Conservation (phyloP, 345 rosid genomes). For the Citrus medica region DNA sequence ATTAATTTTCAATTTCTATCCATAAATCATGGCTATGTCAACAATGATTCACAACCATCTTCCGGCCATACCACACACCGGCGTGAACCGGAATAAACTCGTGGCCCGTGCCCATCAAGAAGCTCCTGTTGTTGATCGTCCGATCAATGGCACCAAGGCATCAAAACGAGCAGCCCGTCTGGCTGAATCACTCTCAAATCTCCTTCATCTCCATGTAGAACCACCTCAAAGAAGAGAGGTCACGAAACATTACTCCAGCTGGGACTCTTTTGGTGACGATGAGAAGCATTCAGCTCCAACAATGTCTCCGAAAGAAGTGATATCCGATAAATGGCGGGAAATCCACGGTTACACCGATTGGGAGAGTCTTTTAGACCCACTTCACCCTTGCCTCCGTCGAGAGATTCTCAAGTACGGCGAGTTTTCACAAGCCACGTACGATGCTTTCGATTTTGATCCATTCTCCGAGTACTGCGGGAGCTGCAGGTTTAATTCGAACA, state of each 20-base stretch:
- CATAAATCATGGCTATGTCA: conserved; percentile 18
- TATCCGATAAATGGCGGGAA: conserved; percentile 30
- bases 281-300: conserved; percentile 16
- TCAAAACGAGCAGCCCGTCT: conserved; percentile 9
- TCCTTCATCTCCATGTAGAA: conserved; percentile 25
- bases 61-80: neutral
- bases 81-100: neutral
- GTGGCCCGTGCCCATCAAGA: conserved; percentile 2
- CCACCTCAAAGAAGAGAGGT: neutral
- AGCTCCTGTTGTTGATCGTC: neutral
- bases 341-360: conserved; percentile 32
- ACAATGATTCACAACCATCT: conserved; percentile 13
- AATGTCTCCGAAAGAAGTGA: conserved; percentile 25
- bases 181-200: conserved; percentile 12
- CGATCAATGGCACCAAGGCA: neutral
- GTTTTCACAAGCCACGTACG: conserved; percentile 50
- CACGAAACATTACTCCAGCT: neutral
- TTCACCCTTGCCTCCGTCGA: conserved; percentile 46
- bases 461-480: conserved; percentile 63
- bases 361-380: conserved; percentile 37
- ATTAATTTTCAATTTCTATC: neutral
- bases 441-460: conserved; percentile 62
- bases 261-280: neutral
- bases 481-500: conserved; percentile 47
- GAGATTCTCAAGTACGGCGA: conserved; percentile 63